These are phyloP conservation scores for Hibiscus syriacus DNA, from an alignment of 345 rosid genomes.

Conservation along the genomic window DNA sequence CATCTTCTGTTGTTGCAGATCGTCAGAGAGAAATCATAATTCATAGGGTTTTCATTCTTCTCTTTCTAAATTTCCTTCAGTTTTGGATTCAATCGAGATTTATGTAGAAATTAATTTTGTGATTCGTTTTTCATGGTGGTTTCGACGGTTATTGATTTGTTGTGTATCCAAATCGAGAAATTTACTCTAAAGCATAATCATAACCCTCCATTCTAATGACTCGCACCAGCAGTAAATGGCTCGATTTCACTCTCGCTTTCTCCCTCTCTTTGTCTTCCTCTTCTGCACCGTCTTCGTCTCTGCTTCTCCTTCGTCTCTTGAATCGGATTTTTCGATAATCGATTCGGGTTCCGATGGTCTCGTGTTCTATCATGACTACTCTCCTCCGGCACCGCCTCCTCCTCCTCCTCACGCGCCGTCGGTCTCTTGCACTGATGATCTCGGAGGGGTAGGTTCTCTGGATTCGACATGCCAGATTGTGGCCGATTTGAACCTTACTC, in stretches of 20 bases:
- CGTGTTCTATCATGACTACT: slow-evolving; percentile 78
- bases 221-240: slow-evolving; percentile 47
- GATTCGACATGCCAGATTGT: slow-evolving; percentile 86
- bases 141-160: slow-evolving; percentile 4
- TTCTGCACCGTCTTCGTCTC: slow-evolving; percentile 19
- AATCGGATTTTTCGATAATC: slow-evolving; percentile 28
- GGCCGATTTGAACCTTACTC: slow-evolving; percentile 75
- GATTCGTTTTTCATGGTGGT: slow-evolving; percentile 18
- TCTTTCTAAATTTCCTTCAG: background rate
- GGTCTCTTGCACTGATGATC: slow-evolving; percentile 82
- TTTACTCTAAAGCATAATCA: slow-evolving; percentile 29
- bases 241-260: slow-evolving; percentile 27
- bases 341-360: slow-evolving; percentile 37
- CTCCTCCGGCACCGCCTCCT: slow-evolving; percentile 96
- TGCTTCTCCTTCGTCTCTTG: slow-evolving; percentile 18
- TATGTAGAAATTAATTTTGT: background rate
- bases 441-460: slow-evolving; percentile 73
- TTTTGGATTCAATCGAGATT: background rate
- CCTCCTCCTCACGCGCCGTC: slow-evolving; percentile 95
- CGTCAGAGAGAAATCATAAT: slow-evolving; percentile 11
- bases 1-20: background rate
- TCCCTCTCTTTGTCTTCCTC: slow-evolving; percentile 9
- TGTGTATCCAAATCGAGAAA: slow-evolving; percentile 21
- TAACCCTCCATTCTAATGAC: slow-evolving; percentile 44
- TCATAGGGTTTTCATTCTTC: slow-evolving; percentile 32